Evolutionary conservation across 345 rosid species (phyloP).

Genomic region (Jatropha curcas): DNA sequence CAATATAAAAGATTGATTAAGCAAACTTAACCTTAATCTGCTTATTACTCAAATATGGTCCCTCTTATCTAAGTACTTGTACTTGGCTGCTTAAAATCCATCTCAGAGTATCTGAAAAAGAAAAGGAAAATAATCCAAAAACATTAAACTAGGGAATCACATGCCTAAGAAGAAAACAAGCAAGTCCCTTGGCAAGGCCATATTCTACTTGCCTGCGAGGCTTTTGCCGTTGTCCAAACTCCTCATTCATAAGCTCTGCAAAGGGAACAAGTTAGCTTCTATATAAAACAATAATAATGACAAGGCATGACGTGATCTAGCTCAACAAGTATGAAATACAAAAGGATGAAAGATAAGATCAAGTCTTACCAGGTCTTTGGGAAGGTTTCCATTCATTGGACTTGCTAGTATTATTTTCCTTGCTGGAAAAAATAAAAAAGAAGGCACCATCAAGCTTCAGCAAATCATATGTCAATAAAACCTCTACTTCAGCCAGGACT

Average conservation of each 20-base stretch:
- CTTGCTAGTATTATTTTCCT: slow-evolving; percentile 46
- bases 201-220: slow-evolving; percentile 54
- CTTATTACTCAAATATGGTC: slow-evolving; percentile 37
- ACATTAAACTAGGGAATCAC: not conserved
- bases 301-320: not conserved
- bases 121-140: not conserved
- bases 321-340: slow-evolving; percentile 1
- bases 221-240: slow-evolving; percentile 54
- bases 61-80: slow-evolving; percentile 33
- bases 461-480: not conserved
- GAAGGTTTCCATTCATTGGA: slow-evolving; percentile 52
- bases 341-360: slow-evolving; percentile 4
- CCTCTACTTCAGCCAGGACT: not conserved
- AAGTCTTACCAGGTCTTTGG: slow-evolving; percentile 53
- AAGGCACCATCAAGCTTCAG: not conserved
- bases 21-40: slow-evolving; percentile 42
- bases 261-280: slow-evolving; percentile 11
- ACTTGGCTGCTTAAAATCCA: slow-evolving; percentile 72
- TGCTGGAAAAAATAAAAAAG: slow-evolving; percentile 48
- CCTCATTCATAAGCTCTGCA: slow-evolving; percentile 56
- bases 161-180: not conserved
- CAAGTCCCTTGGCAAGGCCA: no score
- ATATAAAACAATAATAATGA: not conserved
- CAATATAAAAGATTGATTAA: slow-evolving; percentile 15
- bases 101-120: slow-evolving; percentile 64